Conservation (phyloP, 1,139 yeast species). For the Yamadazyma aaseri region DNA sequence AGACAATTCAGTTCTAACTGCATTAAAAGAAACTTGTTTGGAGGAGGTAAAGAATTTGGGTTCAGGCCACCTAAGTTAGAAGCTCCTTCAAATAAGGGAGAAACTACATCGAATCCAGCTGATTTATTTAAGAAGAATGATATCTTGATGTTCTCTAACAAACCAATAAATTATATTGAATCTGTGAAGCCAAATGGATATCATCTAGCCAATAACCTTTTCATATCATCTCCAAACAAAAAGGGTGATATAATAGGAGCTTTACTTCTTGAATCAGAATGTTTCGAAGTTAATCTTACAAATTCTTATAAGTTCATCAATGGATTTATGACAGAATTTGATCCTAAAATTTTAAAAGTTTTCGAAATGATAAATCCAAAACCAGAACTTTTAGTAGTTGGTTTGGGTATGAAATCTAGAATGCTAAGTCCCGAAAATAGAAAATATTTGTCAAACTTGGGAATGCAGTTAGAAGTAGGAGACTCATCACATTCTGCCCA, state of each 20-base stretch:
- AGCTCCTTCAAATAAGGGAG: conserved; percentile 40
- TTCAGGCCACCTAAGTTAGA: conserved; percentile 21
- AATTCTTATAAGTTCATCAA: conserved; percentile 37
- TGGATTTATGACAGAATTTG: conserved; percentile 45
- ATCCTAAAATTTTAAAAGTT: conserved; percentile 42
- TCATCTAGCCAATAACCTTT: conserved; percentile 37
- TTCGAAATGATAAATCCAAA: conserved; percentile 66
- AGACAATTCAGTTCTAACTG: conserved; percentile 4
- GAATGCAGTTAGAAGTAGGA: conserved; percentile 68
- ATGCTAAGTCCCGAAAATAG: conserved; percentile 58
- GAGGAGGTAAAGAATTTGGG: conserved; percentile 20
- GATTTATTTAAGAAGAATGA: conserved; percentile 47
- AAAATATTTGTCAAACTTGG: conserved; percentile 50
- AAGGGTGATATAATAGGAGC: conserved; percentile 49
- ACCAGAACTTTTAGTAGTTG: conserved; percentile 73
- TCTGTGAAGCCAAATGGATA: conserved; percentile 41
- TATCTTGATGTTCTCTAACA: conserved; percentile 41
- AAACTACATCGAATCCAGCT: conserved; percentile 45
- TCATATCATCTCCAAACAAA: conserved; percentile 47
- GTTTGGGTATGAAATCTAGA: conserved; percentile 64
- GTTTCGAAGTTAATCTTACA: conserved; percentile 57
- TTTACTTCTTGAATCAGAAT: conserved; percentile 61
- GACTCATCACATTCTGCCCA: conserved; percentile 69
- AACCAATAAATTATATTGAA: conserved; percentile 47
- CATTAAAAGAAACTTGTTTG: conserved; percentile 21